Percentiles rank a stretch among this genome's conserved stretches.
Evolutionary conservation across 2,329 filamentous ascomycete genomes (phyloP).

Genomic region (Coniochaeta prunicola): DNA sequence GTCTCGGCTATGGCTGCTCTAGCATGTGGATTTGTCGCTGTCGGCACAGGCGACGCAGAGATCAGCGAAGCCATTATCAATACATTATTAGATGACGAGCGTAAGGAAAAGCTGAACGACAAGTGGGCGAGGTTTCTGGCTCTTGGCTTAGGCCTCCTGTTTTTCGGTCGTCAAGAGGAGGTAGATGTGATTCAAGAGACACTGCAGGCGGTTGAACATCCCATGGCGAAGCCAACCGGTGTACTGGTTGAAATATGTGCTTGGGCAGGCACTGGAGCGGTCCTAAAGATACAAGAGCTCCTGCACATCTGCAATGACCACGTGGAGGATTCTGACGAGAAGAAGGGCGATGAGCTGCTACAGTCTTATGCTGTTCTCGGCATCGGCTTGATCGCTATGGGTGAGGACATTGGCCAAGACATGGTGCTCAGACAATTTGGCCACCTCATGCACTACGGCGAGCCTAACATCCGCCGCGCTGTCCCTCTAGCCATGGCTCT

Average conservation of each 20-base stretch:
- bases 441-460: slow-evolving; percentile 98
- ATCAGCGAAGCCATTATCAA: slow-evolving; percentile 89
- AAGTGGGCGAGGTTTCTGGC: slow-evolving; percentile 98
- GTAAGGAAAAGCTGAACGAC: slow-evolving; percentile 83
- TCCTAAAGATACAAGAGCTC: slow-evolving; percentile 94
- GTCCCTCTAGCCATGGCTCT: slow-evolving; percentile 95
- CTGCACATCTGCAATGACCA: slow-evolving; percentile 98
- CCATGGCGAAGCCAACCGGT: slow-evolving; percentile 92
- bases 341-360: slow-evolving; percentile 90
- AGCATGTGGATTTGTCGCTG: slow-evolving; percentile 82
- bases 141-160: slow-evolving; percentile 84
- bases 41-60: slow-evolving; percentile 85
- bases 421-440: slow-evolving; percentile 98
- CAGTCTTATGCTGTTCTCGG: slow-evolving; percentile 95
- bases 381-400: slow-evolving; percentile 92
- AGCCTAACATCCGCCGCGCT: slow-evolving; percentile 92
- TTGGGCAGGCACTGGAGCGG: slow-evolving; percentile 94
- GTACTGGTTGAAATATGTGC: slow-evolving; percentile 94
- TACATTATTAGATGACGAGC: slow-evolving; percentile 88
- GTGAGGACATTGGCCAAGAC: slow-evolving; percentile 95
- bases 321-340: slow-evolving; percentile 88
- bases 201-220: slow-evolving; percentile 92
- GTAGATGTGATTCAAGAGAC: slow-evolving; percentile 98
- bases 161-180: slow-evolving; percentile 95
- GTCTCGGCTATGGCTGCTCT: slow-evolving; percentile 93